A percentile compares a stretch with the other conserved stretches of the same genome.
Conservation (phyloP, 257 asterid genomes). For the Scutellaria minor region DNA sequence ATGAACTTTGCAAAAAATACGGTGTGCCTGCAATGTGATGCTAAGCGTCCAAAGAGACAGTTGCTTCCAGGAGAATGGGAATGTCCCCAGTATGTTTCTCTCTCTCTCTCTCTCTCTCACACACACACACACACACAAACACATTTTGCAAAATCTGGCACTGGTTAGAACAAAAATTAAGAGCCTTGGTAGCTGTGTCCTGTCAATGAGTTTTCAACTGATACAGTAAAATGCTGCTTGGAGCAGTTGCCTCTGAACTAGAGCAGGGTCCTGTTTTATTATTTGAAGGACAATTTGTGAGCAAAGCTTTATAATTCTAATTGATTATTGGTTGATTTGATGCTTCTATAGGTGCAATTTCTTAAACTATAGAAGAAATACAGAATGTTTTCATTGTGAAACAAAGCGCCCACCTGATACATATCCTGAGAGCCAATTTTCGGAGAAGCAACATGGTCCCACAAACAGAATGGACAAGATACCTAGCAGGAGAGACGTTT, state of each 20-base stretch:
- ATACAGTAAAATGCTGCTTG: constrained; percentile 3
- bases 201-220: not conserved
- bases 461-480: constrained; percentile 52
- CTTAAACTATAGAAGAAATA: constrained; percentile 93
- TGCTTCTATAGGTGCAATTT: constrained; percentile 84
- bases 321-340: constrained; percentile 30
- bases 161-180: not conserved
- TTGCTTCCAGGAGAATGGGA: constrained; percentile 99
- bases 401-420: constrained; percentile 91
- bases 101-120: constrained; percentile 25
- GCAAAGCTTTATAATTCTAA: constrained; percentile 25
- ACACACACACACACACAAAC: not conserved
- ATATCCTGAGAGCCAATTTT: constrained; percentile 56
- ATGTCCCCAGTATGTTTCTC: constrained; percentile 78
- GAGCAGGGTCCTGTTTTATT: not conserved
- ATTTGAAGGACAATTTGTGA: not conserved
- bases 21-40: constrained; percentile 91
- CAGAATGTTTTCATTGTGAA: constrained; percentile 93
- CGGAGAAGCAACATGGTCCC: constrained; percentile 55
- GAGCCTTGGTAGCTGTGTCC: constrained; percentile 1
- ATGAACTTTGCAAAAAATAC: constrained; percentile 96
- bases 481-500: constrained; percentile 55
- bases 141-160: not conserved
- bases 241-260: not conserved
- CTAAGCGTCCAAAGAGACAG: constrained; percentile 96